A percentile compares a stretch with the other conserved stretches of the same genome.
phyloP scores from a whole-genome alignment of 1,284 basidiomycete genomes.

The Cryptococcus neoformans region DNA sequence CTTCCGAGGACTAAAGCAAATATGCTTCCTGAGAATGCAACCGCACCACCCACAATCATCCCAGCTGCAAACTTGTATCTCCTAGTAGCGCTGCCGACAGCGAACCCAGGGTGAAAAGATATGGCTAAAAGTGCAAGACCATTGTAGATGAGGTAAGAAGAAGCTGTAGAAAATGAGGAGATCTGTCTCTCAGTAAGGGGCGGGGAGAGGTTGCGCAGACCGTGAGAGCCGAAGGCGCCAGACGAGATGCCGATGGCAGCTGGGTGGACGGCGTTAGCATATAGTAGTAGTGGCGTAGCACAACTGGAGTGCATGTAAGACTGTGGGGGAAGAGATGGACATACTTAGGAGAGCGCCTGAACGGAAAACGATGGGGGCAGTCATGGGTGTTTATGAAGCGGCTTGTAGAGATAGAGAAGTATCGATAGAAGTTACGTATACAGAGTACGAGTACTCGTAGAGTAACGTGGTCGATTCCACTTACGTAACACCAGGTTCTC shows the following conservation, averaged over 20 bases:
- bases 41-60: slow-evolving; percentile 62
- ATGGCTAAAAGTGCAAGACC: slow-evolving; percentile 69
- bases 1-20: slow-evolving; percentile 60
- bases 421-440: background rate
- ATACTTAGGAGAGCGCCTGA: slow-evolving; percentile 38
- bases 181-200: slow-evolving; percentile 35
- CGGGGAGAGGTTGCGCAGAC: slow-evolving; percentile 40
- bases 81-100: slow-evolving; percentile 1
- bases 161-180: slow-evolving; percentile 42
- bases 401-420: background rate
- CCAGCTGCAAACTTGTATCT: slow-evolving; percentile 65
- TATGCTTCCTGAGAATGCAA: slow-evolving; percentile 70
- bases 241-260: slow-evolving; percentile 46
- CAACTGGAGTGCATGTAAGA: background rate
- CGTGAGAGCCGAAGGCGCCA: slow-evolving; percentile 49
- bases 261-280: slow-evolving; percentile 7
- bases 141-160: slow-evolving; percentile 59
- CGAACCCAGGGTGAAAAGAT: slow-evolving; percentile 62
- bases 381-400: slow-evolving; percentile 9
- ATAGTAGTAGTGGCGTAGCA: background rate
- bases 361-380: slow-evolving; percentile 19
- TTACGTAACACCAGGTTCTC: background rate
- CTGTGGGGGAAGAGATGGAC: background rate
- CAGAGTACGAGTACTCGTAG: background rate
- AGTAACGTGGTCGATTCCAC: background rate